A percentile compares a stretch with the other conserved stretches of the same genome.
These are phyloP conservation scores for Trichosporon faecale DNA, from an alignment of 1,284 basidiomycete species.

Conservation along the genomic window DNA sequence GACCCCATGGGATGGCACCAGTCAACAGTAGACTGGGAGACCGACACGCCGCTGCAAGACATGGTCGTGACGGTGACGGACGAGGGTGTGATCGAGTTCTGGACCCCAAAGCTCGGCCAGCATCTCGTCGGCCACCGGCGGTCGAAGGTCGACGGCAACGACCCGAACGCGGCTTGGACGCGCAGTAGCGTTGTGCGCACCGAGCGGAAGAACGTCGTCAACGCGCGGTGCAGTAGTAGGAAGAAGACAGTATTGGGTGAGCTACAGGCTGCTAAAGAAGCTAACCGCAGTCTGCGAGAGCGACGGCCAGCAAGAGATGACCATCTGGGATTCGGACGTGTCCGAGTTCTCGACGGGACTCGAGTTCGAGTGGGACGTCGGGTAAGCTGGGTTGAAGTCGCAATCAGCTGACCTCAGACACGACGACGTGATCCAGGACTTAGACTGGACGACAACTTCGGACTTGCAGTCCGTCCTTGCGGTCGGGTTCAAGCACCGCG, in stretches of 20 bases:
- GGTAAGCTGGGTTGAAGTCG: constrained; percentile 23
- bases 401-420: constrained; percentile 14
- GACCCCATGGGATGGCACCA: constrained; percentile 83
- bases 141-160: constrained; percentile 11
- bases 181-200: constrained; percentile 70
- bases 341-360: constrained; percentile 89
- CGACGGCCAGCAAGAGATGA: constrained; percentile 65
- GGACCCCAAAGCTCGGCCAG: constrained; percentile 62
- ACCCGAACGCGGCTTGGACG: constrained; percentile 32
- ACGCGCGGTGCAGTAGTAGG: constrained; percentile 77
- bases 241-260: constrained; percentile 77
- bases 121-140: constrained; percentile 27
- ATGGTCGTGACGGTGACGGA: constrained; percentile 71
- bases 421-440: constrained; percentile 65
- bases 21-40: constrained; percentile 53
- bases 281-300: constrained; percentile 43
- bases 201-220: constrained; percentile 61
- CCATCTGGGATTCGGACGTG: constrained; percentile 90
- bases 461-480: constrained; percentile 84
- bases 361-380: constrained; percentile 61
- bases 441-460: constrained; percentile 88
- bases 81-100: constrained; percentile 73
- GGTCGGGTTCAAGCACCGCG: constrained; percentile 70
- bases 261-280: not conserved
- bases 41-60: constrained; percentile 57